These are phyloP conservation scores for Fabrea salina DNA, from an alignment of 169 alveolate genomes.

Conservation along the genomic window DNA sequence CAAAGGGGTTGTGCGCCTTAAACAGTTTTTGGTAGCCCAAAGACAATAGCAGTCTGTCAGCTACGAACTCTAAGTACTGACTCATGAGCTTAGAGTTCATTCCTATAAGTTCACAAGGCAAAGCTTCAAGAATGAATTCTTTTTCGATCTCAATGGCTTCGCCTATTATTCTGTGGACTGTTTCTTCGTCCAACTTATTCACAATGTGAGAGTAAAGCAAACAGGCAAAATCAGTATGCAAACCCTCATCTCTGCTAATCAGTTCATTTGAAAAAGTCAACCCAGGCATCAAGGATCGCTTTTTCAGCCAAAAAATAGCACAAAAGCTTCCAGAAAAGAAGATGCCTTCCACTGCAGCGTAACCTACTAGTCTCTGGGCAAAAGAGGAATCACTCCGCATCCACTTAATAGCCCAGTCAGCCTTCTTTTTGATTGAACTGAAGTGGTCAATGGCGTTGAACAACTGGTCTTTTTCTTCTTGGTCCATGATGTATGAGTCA, in stretches of 20 bases:
- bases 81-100: constrained; percentile 96
- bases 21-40: constrained; percentile 92
- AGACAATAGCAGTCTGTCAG: constrained; percentile 95
- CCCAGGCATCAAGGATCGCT: constrained; percentile 96
- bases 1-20: constrained; percentile 94
- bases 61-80: constrained; percentile 96
- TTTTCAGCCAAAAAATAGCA: constrained; percentile 98
- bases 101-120: constrained; percentile 97
- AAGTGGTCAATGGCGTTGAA: constrained; percentile 93
- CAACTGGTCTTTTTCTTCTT: constrained; percentile 89
- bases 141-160: constrained; percentile 97
- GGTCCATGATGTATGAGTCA: constrained; percentile 88
- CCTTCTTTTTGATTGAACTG: constrained; percentile 92
- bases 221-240: constrained; percentile 99
- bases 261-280: constrained; percentile 95
- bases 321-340: constrained; percentile 97
- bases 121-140: constrained; percentile 94
- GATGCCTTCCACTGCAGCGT: constrained; percentile 97
- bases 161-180: constrained; percentile 90
- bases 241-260: constrained; percentile 98
- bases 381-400: constrained; percentile 89
- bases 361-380: constrained; percentile 95
- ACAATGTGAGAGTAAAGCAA: constrained; percentile 89
- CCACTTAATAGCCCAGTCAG: constrained; percentile 99
- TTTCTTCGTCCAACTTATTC: constrained; percentile 86